These are phyloP conservation scores for Daldinia caldariorum DNA, from an alignment of 495 filamentous ascomycete genomes.

Conservation along the genomic window DNA sequence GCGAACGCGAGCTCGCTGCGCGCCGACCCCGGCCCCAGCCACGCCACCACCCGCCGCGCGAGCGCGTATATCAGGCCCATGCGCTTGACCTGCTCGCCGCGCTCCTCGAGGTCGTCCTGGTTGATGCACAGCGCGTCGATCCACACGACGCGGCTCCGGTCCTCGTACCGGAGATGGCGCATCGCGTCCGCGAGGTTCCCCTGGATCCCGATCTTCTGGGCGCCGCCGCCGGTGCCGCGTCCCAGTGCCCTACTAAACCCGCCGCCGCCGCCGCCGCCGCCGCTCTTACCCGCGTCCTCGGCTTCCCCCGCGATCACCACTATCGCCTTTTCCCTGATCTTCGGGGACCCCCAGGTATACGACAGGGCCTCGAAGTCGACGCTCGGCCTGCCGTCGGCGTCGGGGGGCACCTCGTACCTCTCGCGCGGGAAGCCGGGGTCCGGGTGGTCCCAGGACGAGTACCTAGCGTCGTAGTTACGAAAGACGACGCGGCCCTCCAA, in stretches of 20 bases:
- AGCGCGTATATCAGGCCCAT: conserved; percentile 44
- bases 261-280: not conserved
- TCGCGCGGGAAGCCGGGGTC: conserved; percentile 12
- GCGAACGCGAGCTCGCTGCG: conserved; percentile 25
- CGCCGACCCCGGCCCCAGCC: conserved; percentile 44
- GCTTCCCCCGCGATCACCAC: not conserved
- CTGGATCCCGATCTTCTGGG: not conserved
- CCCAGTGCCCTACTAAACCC: not conserved
- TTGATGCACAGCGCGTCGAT: conserved; percentile 49
- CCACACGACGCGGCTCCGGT: conserved; percentile 33
- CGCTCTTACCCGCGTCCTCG: not conserved
- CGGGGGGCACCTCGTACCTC: conserved; percentile 4
- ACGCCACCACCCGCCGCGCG: conserved; percentile 42
- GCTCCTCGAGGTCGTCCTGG: conserved; percentile 40
- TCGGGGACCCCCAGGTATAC: conserved; percentile 23
- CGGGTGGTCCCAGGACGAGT: conserved; percentile 25
- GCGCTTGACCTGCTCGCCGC: conserved; percentile 39
- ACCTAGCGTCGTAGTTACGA: not conserved
- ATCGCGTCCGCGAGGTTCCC: conserved; percentile 17
- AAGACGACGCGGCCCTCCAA: conserved; percentile 25
- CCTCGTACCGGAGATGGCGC: conserved; percentile 22
- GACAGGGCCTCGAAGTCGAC: conserved; percentile 28
- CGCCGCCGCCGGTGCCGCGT: not conserved
- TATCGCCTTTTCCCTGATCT: not conserved
- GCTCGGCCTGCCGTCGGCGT: not conserved